Evolutionary conservation across 139 green algal genomes (phyloP).

Genomic region (Haematococcus sp.): DNA sequence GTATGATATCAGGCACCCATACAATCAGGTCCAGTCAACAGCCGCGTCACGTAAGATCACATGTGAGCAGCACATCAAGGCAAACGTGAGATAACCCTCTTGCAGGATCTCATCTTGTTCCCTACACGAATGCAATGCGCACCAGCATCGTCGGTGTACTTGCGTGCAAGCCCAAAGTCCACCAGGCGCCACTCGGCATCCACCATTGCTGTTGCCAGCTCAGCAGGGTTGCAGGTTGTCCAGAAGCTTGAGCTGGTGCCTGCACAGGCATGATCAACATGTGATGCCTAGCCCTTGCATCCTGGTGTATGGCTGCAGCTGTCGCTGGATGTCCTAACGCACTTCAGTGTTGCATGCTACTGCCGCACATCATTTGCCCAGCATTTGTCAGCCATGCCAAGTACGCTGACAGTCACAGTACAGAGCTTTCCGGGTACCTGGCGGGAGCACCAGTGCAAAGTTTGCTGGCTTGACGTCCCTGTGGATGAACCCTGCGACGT

Average conservation of each 20-base stretch:
- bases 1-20: no score
- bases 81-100: no score
- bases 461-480: slow-evolving; percentile 87
- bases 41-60: no score
- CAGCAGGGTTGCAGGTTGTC: background rate
- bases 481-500: slow-evolving; percentile 67
- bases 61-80: no score
- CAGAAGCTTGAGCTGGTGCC: background rate
- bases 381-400: no score
- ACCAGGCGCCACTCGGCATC: slow-evolving; percentile 58
- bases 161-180: slow-evolving; percentile 75
- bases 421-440: background rate
- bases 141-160: slow-evolving; percentile 51
- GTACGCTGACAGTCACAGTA: background rate
- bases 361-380: no score
- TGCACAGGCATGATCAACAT: no score
- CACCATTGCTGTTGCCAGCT: background rate
- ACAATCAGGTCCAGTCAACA: no score
- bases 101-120: no score
- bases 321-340: background rate
- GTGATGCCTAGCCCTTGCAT: background rate
- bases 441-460: slow-evolving; percentile 46
- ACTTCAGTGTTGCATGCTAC: no score
- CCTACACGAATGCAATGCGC: slow-evolving; percentile 12
- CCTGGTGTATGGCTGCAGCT: background rate